Percentiles rank a stretch among this genome's conserved stretches.
Evolutionary conservation across 139 green algal species (phyloP).

Genomic region (Tetradesmus lagerheimii): DNA sequence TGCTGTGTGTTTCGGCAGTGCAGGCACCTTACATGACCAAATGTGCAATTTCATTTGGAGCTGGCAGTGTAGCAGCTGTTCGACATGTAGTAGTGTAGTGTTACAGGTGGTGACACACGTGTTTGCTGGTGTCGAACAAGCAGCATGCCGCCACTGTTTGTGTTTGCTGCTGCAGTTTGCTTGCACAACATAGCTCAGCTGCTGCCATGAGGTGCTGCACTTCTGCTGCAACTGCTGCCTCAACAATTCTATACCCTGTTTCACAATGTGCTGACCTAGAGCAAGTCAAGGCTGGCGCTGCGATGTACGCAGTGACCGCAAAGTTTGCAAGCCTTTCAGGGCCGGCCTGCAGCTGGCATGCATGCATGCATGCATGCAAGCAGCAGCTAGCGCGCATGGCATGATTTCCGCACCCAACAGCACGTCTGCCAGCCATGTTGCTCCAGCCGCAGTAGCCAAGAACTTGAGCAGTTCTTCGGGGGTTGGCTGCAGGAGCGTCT

Average conservation of each 20-base stretch:
- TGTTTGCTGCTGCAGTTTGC: background rate
- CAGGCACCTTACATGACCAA: too few relatives aligned
- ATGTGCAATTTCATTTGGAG: too few relatives aligned
- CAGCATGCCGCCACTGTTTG: background rate
- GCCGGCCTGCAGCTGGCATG: background rate
- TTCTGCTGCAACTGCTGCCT: background rate
- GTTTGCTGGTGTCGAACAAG: too few relatives aligned
- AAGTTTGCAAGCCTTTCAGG: too few relatives aligned
- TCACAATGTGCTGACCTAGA: too few relatives aligned
- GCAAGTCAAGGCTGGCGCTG: too few relatives aligned
- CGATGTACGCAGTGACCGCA: too few relatives aligned
- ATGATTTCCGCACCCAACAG: conserved; percentile 10
- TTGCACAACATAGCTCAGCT: background rate
- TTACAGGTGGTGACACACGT: too few relatives aligned
- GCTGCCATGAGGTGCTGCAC: background rate
- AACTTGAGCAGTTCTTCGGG: conserved; percentile 19
- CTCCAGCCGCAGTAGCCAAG: background rate
- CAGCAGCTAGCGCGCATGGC: background rate
- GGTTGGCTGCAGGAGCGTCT: conserved; percentile 1
- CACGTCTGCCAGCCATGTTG: conserved; percentile 27
- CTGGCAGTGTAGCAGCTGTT: too few relatives aligned
- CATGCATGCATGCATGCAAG: background rate
- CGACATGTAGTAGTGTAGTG: too few relatives aligned
- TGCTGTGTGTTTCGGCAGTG: too few relatives aligned
- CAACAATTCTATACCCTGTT: background rate